These are phyloP conservation scores for Cicer yamashitae DNA, from an alignment of 306 rosid genomes.

Conservation along the genomic window DNA sequence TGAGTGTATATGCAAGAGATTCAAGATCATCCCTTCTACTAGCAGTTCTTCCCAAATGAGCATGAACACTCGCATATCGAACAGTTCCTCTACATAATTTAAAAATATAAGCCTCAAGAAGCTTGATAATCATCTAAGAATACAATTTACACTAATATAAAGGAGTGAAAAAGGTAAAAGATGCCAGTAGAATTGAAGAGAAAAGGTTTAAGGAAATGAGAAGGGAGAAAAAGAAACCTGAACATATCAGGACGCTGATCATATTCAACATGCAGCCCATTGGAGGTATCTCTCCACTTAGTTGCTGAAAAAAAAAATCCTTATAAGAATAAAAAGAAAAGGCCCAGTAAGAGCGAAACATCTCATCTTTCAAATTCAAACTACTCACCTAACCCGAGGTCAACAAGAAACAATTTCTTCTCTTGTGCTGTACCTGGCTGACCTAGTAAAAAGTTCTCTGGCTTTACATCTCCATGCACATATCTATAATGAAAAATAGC, in stretches of 20 bases:
- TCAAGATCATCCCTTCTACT: constrained; percentile 97
- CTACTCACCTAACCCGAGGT: constrained; percentile 86
- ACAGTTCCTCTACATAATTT: constrained; percentile 77
- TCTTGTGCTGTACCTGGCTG: constrained; percentile 92
- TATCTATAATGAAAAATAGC: constrained; percentile 58
- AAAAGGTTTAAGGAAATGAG: background rate
- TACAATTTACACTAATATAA: constrained; percentile 45
- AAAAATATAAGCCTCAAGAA: constrained; percentile 1
- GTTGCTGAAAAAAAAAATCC: constrained; percentile 65
- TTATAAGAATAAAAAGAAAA: constrained; percentile 18
- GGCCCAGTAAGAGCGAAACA: constrained; percentile 11
- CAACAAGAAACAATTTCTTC: constrained; percentile 93
- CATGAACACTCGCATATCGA: constrained; percentile 97
- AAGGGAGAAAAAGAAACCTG: constrained; percentile 53
- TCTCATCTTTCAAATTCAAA: constrained; percentile 31
- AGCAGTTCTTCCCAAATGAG: constrained; percentile 95
- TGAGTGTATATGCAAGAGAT: constrained; percentile 92
- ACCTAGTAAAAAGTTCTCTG: constrained; percentile 93
- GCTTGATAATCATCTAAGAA: background rate
- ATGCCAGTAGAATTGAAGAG: background rate
- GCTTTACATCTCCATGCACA: constrained; percentile 98
- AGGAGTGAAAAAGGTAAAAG: constrained; percentile 36
- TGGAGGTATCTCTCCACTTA: constrained; percentile 90
- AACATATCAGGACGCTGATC: constrained; percentile 99
- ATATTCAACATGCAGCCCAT: constrained; percentile 89